Evolutionary conservation across 805 yeast genomes (phyloP).

Genomic region (Kuraishia cidri): DNA sequence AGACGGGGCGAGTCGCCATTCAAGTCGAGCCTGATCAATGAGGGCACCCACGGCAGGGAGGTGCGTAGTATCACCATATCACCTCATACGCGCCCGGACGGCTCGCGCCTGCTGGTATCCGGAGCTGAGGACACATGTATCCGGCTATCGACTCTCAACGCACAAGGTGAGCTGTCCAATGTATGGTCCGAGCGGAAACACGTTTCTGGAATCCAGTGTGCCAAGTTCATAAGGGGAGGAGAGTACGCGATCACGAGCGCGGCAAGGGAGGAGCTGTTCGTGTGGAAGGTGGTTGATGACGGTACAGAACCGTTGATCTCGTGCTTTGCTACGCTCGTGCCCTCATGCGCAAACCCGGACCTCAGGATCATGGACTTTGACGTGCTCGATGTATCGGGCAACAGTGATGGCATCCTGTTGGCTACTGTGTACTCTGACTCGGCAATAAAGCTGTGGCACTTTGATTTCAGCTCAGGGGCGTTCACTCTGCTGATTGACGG

Average conservation of each 20-base stretch:
- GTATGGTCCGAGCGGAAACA: conserved; percentile 69
- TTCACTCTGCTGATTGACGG: conserved; percentile 40
- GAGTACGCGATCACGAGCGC: conserved; percentile 46
- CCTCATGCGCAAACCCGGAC: conserved; percentile 61
- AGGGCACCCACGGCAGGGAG: conserved; percentile 90
- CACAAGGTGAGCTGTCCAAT: conserved; percentile 33
- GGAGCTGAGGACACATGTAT: conserved; percentile 89
- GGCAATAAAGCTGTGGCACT: conserved; percentile 55
- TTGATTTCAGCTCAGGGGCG: conserved; percentile 20
- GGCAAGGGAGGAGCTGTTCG: conserved; percentile 80
- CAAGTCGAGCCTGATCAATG: conserved; percentile 23
- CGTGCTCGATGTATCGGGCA: conserved; percentile 15
- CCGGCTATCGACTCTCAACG: conserved; percentile 35
- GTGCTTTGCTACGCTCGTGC: conserved; percentile 43
- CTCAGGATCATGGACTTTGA: conserved; percentile 85
- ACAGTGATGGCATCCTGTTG: conserved; percentile 36
- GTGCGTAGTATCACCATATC: conserved; percentile 66
- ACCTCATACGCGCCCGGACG: conserved; percentile 17
- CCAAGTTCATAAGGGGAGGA: conserved; percentile 47
- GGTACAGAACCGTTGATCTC: conserved; percentile 32
- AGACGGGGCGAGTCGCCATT: conserved; percentile 12
- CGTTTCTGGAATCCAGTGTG: conserved; percentile 79
- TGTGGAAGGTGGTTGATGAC: conserved; percentile 55
- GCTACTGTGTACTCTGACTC: conserved; percentile 85
- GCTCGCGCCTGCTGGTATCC: conserved; percentile 43